phyloP scores from a whole-genome alignment of 148 eudicot species.

The Rheum nobile region DNA sequence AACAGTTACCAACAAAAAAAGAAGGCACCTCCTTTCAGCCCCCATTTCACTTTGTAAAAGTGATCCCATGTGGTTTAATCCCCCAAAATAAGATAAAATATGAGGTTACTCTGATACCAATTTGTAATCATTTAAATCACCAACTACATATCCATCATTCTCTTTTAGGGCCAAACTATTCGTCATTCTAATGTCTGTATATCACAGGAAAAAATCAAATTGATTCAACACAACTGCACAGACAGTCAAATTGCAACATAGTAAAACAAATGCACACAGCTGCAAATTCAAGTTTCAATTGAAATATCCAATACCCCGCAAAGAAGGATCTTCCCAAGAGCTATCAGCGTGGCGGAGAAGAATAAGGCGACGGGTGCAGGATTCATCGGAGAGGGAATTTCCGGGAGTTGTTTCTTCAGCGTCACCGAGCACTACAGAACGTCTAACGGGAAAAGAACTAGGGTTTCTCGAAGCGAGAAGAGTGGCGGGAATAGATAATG shows the following conservation, averaged over 20 bases:
- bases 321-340: constrained; percentile 41
- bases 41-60: too few species aligned
- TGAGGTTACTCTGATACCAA: not conserved
- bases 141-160: not conserved
- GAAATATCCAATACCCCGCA: constrained; percentile 34
- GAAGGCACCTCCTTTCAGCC: too few species aligned
- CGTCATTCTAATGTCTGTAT: not conserved
- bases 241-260: not conserved
- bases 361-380: constrained; percentile 46
- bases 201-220: not conserved
- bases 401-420: not conserved
- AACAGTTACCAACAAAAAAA: not conserved
- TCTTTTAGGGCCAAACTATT: not conserved
- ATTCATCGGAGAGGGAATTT: not conserved
- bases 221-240: not conserved
- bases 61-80: not conserved
- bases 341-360: constrained; percentile 80
- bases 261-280: not conserved
- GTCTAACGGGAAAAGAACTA: not conserved
- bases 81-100: not conserved
- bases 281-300: not conserved
- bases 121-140: not conserved
- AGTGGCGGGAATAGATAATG: not conserved
- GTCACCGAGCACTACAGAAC: constrained; percentile 5
- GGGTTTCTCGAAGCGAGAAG: constrained; percentile 7